phyloP scores from a whole-genome alignment of 164 flowering plant species.

The Macadamia tetraphylla region DNA sequence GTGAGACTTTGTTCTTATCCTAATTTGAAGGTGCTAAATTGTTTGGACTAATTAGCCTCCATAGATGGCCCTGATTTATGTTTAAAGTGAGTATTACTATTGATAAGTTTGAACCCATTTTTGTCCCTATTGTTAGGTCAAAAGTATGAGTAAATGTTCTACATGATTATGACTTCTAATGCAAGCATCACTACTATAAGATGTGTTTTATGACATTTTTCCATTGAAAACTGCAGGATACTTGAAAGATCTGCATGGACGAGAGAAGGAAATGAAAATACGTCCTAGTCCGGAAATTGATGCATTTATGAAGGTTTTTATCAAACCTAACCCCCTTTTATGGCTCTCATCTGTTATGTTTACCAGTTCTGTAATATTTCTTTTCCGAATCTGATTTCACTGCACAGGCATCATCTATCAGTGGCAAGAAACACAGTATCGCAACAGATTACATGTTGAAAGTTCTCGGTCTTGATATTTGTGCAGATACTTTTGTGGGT shows the following conservation, averaged over 20 bases:
- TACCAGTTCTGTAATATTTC: not conserved
- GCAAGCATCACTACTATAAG: too few relatives aligned
- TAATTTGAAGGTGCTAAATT: too few relatives aligned
- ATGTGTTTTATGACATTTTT: not conserved
- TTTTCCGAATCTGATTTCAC: not conserved
- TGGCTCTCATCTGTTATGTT: not conserved
- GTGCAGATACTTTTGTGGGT: slow-evolving; percentile 79
- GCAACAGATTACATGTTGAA: slow-evolving; percentile 79
- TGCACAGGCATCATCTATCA: slow-evolving; percentile 69
- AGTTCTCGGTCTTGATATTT: slow-evolving; percentile 87
- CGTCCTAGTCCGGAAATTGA: slow-evolving; percentile 83
- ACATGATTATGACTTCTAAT: too few relatives aligned
- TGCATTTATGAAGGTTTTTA: slow-evolving; percentile 84
- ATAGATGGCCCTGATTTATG: too few relatives aligned
- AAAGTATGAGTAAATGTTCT: too few relatives aligned
- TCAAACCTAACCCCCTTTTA: not conserved
- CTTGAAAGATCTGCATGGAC: slow-evolving; percentile 45
- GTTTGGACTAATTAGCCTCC: too few relatives aligned
- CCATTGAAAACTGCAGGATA: slow-evolving; percentile 26
- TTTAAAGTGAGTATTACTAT: too few relatives aligned
- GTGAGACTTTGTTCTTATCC: too few relatives aligned
- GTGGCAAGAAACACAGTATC: slow-evolving; percentile 58
- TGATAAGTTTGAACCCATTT: too few relatives aligned
- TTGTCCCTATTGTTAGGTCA: too few relatives aligned
- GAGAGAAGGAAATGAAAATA: slow-evolving; percentile 65